Base-by-base conservation (phyloP, 2,329 filamentous ascomycete genomes). In the Xylariales sp. region DNA sequence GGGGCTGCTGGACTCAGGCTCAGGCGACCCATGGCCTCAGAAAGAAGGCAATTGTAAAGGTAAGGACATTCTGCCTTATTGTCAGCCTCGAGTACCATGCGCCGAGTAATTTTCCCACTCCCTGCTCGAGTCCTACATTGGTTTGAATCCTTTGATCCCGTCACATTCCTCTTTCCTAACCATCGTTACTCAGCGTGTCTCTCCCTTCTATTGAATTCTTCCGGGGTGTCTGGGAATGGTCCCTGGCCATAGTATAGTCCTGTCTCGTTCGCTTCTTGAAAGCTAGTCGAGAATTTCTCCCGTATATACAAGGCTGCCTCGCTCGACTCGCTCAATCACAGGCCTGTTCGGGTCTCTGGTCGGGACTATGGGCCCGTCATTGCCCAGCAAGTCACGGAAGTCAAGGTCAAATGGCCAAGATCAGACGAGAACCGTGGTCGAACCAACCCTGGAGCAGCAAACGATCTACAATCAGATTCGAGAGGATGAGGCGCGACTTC, bases 391-490 rank as follows among this genome's bases (percentile, higher is more conserved):
- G n/a, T n/a, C 16, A 20, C 36, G 36, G 12, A 28, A 28, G 11
- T 21, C 38, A 16, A 41, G 38, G 31, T 11, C 29, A 20, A 41
- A 34, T 27, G 16, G 40, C 24, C 51, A 46, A 16, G 48, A 37
- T 40, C 15, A 15, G 14, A 19, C 28, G 10, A 48, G 32, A 28
- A 52, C 55, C 19, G 36, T 54, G 14, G 52, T 60, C 21, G 52
- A 55, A 8, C 48, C 57, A 6, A 56, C 51, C 3, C 36, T 24
- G 3, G 48, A 59, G 14, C 48, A 45, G 15, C 58, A 60, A 39
- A 39, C 16, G 4, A 51, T 52, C 21, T 61, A 59, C 35, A 58
- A 61, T 32, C 45, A 50, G 22, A 53, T 48, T 10, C 49, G 56
- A 9, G 54, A 46, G 19, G 50, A 55, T 12, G 48, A 48, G 38